Percentiles rank a stretch among this genome's conserved stretches.
phyloP scores from a whole-genome alignment of 2,329 filamentous ascomycete genomes.

The Sarocladium oryzae region DNA sequence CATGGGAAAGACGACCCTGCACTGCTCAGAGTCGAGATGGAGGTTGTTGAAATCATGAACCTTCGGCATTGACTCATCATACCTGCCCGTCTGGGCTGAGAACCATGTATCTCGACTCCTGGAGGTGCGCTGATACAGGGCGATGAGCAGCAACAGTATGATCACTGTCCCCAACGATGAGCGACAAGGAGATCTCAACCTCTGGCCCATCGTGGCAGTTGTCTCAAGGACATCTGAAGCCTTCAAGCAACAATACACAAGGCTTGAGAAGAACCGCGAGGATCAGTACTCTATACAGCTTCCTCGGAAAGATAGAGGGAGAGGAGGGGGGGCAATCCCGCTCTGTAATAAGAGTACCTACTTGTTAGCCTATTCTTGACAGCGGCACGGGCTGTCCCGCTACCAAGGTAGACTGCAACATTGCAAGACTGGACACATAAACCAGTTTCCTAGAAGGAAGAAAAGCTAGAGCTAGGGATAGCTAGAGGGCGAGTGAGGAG shows the following conservation, averaged over 20 bases:
- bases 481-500: too few relatives aligned
- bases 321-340: not conserved
- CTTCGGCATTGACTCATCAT: not conserved
- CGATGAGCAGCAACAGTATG: not conserved
- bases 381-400: conserved; percentile 4
- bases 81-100: not conserved
- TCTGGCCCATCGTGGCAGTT: not conserved
- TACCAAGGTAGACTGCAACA: too few relatives aligned
- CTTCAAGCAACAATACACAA: too few relatives aligned
- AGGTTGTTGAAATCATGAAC: conserved; percentile 22
- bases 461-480: too few relatives aligned
- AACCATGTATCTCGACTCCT: not conserved
- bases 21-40: conserved; percentile 36
- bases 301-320: not conserved
- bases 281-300: too few relatives aligned
- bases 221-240: not conserved
- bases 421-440: not conserved
- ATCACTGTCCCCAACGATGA: not conserved
- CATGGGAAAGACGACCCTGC: conserved; percentile 36
- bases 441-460: too few relatives aligned
- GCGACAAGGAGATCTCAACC: conserved; percentile 1
- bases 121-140: not conserved
- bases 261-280: too few relatives aligned
- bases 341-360: not conserved
- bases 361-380: not conserved